Percentiles rank a stretch among this genome's conserved stretches.
Evolutionary conservation across 306 rosid species (phyloP).

Genomic region (Benincasa hispida): DNA sequence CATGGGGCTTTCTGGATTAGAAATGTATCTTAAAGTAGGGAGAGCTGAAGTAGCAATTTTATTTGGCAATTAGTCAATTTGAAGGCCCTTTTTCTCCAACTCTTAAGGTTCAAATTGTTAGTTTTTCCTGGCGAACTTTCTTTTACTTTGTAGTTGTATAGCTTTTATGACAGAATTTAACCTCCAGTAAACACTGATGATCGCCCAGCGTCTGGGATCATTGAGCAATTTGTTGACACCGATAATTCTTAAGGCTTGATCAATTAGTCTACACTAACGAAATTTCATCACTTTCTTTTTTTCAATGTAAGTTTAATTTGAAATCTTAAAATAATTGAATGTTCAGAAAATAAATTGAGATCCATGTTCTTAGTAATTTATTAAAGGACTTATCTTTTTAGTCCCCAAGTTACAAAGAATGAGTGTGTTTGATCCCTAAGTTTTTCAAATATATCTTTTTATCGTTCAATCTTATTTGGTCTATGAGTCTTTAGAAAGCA

Average conservation of each 20-base stretch:
- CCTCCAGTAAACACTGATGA: neutral
- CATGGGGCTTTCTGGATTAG: constrained; percentile 28
- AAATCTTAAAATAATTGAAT: neutral
- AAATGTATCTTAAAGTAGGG: constrained; percentile 30
- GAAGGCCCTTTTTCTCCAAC: neutral
- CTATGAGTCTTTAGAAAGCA: too few relatives aligned
- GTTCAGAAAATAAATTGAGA: neutral
- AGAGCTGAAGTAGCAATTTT: constrained; percentile 25
- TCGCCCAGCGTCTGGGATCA: neutral
- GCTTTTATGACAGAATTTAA: neutral
- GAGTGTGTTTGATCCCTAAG: too few relatives aligned
- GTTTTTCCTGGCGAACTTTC: neutral
- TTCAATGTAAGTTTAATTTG: neutral
- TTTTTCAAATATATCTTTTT: too few relatives aligned
- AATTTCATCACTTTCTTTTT: too few relatives aligned
- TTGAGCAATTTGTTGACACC: neutral
- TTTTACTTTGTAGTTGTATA: neutral
- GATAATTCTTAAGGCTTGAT: neutral
- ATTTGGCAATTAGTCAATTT: constrained; percentile 12
- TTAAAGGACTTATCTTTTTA: too few relatives aligned
- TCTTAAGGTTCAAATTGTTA: neutral
- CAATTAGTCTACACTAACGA: neutral
- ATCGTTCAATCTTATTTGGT: too few relatives aligned
- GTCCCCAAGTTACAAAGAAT: too few relatives aligned
- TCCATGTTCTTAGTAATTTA: neutral